Evolutionary conservation across 768 basidiomycete genomes (phyloP).

Genomic region (Lentinula sp.): DNA sequence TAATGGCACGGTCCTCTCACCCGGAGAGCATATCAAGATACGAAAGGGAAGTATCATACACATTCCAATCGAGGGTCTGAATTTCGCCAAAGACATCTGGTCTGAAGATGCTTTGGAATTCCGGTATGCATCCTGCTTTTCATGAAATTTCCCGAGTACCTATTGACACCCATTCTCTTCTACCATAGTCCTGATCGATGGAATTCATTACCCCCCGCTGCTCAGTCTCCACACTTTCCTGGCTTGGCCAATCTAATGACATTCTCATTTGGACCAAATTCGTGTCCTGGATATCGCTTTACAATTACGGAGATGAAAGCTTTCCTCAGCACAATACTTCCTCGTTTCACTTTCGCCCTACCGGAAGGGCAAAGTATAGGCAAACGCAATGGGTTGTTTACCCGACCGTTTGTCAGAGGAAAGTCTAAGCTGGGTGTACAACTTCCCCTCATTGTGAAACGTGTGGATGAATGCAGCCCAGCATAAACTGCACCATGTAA

Average conservation of each 20-base stretch:
- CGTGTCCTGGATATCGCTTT: slow-evolving; percentile 46
- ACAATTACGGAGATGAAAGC: slow-evolving; percentile 44
- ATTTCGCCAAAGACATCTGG: slow-evolving; percentile 46
- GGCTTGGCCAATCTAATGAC: slow-evolving; percentile 48
- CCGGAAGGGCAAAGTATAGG: slow-evolving; percentile 31
- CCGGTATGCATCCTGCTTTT: slow-evolving; percentile 32
- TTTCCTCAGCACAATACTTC: slow-evolving; percentile 39
- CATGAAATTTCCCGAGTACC: background rate
- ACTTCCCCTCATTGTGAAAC: slow-evolving; percentile 30
- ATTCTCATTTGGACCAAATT: slow-evolving; percentile 45
- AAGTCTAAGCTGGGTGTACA: slow-evolving; percentile 33
- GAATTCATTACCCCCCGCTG: slow-evolving; percentile 30
- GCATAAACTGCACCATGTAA: no score
- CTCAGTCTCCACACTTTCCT: slow-evolving; percentile 31
- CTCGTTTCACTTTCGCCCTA: slow-evolving; percentile 39
- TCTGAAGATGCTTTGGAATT: slow-evolving; percentile 46
- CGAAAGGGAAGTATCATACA: slow-evolving; percentile 52
- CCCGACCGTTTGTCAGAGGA: slow-evolving; percentile 39
- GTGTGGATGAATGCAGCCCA: background rate
- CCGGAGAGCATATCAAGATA: slow-evolving; percentile 34
- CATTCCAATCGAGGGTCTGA: slow-evolving; percentile 53
- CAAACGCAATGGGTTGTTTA: slow-evolving; percentile 45
- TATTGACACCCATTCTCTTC: slow-evolving; percentile 3
- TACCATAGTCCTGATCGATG: slow-evolving; percentile 47
- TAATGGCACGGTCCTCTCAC: slow-evolving; percentile 31